Percentiles rank a stretch among this genome's conserved stretches.
phyloP scores from a whole-genome alignment of 1,284 basidiomycete genomes.

The Ceratobasidium sp. region DNA sequence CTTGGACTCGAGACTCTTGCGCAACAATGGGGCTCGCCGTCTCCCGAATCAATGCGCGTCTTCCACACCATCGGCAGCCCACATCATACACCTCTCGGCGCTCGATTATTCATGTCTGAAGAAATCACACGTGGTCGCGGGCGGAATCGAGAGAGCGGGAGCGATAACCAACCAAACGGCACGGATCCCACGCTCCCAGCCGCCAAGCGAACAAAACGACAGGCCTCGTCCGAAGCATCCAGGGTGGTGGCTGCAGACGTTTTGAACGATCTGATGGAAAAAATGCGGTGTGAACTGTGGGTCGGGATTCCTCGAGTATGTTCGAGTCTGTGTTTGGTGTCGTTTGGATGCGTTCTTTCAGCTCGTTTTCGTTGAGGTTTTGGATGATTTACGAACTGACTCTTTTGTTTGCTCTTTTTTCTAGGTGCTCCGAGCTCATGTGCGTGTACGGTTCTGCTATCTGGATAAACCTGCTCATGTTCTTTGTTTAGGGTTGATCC shows the following conservation, averaged over 20 bases:
- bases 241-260: conserved; percentile 35
- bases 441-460: background rate
- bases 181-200: conserved; percentile 27
- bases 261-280: conserved; percentile 38
- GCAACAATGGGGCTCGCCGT: conserved; percentile 39
- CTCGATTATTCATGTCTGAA: conserved; percentile 23
- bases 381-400: background rate
- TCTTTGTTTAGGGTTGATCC: conserved; percentile 19
- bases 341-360: conserved; percentile 7
- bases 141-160: conserved; percentile 19
- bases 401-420: background rate
- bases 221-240: conserved; percentile 19
- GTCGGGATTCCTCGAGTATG: conserved; percentile 41
- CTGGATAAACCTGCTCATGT: background rate
- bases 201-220: conserved; percentile 32
- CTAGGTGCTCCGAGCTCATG: conserved; percentile 38
- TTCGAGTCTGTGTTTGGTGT: conserved; percentile 39
- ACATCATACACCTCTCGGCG: conserved; percentile 24
- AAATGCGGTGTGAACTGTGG: conserved; percentile 42
- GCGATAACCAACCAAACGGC: conserved; percentile 13
- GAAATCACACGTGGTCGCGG: conserved; percentile 30
- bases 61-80: conserved; percentile 31
- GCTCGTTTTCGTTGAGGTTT: background rate
- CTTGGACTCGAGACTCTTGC: conserved; percentile 38
- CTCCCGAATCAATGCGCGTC: conserved; percentile 10